Evolutionary conservation across 148 eudicot species (phyloP).

Genomic region (Camellia sinensis): DNA sequence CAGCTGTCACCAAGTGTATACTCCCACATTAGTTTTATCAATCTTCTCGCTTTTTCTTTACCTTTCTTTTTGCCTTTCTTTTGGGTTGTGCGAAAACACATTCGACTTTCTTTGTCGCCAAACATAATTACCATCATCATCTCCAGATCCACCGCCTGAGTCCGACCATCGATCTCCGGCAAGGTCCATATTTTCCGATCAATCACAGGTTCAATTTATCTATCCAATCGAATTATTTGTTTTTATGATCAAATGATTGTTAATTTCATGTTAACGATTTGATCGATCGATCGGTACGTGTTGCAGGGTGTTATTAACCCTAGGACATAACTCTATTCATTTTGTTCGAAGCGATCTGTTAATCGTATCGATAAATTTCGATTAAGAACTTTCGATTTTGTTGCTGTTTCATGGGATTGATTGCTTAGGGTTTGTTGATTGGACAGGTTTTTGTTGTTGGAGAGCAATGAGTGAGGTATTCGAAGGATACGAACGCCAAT

Average conservation of each 20-base stretch:
- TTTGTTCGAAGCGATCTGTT: not conserved
- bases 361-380: not conserved
- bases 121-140: not conserved
- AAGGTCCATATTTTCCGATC: not conserved
- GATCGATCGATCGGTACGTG: not conserved
- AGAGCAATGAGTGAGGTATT: constrained; percentile 37
- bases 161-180: not conserved
- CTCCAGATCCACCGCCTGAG: not conserved
- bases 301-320: not conserved
- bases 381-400: not conserved
- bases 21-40: too few species aligned
- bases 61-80: too few species aligned
- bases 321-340: not conserved
- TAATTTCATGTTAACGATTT: not conserved
- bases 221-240: not conserved
- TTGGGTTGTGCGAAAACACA: too few species aligned
- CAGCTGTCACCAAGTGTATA: too few species aligned
- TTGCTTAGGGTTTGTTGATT: not conserved
- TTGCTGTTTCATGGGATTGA: not conserved
- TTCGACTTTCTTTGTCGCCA: not conserved
- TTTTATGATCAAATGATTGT: not conserved
- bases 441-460: constrained; percentile 6
- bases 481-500: constrained; percentile 45
- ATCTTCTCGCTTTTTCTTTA: too few species aligned
- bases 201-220: not conserved